Percentiles rank a stretch among this genome's conserved stretches.
These are phyloP conservation scores for Amoeboaphelidium protococcarum DNA, from an alignment of 371 early-diverging fungal species.

Conservation along the genomic window DNA sequence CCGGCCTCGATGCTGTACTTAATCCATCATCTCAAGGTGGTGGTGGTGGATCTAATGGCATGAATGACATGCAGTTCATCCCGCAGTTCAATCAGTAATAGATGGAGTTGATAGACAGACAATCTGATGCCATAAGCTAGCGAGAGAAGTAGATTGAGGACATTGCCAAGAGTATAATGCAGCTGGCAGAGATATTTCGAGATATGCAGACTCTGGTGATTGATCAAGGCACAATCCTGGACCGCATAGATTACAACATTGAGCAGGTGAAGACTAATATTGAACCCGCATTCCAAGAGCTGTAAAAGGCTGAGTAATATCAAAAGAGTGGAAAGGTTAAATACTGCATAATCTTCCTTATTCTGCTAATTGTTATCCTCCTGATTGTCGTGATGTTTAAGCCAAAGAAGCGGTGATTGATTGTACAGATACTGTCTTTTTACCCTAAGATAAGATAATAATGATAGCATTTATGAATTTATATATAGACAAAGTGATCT, in stretches of 20 bases:
- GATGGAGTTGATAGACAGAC: conserved; percentile 33
- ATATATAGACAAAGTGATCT: too few species aligned
- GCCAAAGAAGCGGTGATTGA: too few species aligned
- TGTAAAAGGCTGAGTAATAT: conserved; percentile 43
- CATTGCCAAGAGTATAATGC: conserved; percentile 68
- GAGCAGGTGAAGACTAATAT: conserved; percentile 51
- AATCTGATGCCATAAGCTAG: conserved; percentile 37
- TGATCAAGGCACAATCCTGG: conserved; percentile 85
- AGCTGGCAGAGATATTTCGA: conserved; percentile 67
- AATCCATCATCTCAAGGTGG: background rate
- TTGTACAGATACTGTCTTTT: too few species aligned
- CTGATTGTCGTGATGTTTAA: conserved; percentile 35
- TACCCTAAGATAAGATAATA: too few species aligned
- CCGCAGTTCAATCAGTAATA: conserved; percentile 60
- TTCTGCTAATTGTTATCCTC: conserved; percentile 24
- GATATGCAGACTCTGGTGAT: conserved; percentile 80
- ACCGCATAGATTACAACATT: conserved; percentile 90
- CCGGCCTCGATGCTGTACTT: background rate
- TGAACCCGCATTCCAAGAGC: conserved; percentile 52
- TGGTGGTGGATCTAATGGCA: background rate
- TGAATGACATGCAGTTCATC: background rate
- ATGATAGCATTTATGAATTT: too few species aligned
- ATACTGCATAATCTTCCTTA: conserved; percentile 28
- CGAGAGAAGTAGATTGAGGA: conserved; percentile 72
- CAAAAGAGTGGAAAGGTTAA: conserved; percentile 33